Evolutionary conservation across 495 filamentous ascomycete genomes (phyloP).

Genomic region (Penicillium tannophilum): DNA sequence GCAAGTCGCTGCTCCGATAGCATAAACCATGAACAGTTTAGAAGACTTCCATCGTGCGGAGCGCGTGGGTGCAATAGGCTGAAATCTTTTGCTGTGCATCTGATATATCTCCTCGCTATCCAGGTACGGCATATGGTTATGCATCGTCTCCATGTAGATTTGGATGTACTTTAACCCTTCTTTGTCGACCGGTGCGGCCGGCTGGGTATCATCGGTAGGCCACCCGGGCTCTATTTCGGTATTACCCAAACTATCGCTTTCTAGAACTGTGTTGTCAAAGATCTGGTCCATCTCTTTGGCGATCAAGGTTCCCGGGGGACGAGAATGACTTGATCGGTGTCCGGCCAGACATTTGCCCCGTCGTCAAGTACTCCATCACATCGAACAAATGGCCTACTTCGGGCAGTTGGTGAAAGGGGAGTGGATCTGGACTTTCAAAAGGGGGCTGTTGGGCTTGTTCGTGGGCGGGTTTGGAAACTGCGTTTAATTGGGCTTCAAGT

Average conservation of each 20-base stretch:
- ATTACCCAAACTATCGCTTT: conserved; percentile 20
- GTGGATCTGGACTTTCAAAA: not conserved
- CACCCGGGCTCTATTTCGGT: conserved; percentile 14
- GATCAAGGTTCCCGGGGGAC: not conserved
- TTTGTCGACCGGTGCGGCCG: conserved; percentile 33
- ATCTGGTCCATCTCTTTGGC: conserved; percentile 21
- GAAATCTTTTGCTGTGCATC: conserved; percentile 31
- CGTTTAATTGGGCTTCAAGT: conserved; percentile 24
- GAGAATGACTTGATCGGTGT: not conserved
- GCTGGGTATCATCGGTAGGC: conserved; percentile 13
- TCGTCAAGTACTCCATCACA: conserved; percentile 28
- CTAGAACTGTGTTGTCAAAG: conserved; percentile 30
- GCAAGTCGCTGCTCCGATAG: conserved; percentile 41
- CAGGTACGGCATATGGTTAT: conserved; percentile 41
- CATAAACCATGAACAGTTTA: conserved; percentile 48
- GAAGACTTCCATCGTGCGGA: conserved; percentile 33
- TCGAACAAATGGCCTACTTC: conserved; percentile 4
- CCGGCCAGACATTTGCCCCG: conserved; percentile 14
- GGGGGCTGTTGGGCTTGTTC: not conserved
- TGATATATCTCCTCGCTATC: conserved; percentile 36
- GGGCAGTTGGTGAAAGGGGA: not conserved
- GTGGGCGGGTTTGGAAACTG: not conserved
- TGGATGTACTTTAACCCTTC: conserved; percentile 34
- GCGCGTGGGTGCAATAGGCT: conserved; percentile 19
- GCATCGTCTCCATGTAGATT: conserved; percentile 40